Percentiles rank a stretch among this genome's conserved stretches.
Conservation (phyloP, 1,284 basidiomycete species). For the Spongispora temasekensis region DNA sequence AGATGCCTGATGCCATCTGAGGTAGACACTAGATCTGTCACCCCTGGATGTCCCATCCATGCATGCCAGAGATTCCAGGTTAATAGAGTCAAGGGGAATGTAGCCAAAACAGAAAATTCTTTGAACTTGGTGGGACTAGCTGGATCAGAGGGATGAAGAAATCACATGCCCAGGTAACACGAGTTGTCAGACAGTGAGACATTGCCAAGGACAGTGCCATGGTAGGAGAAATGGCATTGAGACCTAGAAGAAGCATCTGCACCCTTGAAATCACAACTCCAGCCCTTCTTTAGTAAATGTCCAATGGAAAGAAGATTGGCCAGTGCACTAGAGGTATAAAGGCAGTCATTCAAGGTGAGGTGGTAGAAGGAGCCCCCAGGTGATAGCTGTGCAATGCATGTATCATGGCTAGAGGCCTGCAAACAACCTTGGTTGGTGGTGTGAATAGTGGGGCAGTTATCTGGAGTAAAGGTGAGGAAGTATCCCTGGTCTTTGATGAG, state of each 20-base stretch:
- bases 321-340: background rate
- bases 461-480: background rate
- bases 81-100: background rate
- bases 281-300: background rate
- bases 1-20: background rate
- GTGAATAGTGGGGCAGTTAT: background rate
- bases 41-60: background rate
- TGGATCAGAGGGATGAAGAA: too few species aligned
- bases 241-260: background rate
- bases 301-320: background rate
- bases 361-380: background rate
- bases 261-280: background rate
- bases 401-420: background rate
- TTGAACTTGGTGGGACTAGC: too few species aligned
- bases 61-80: background rate
- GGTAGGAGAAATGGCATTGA: background rate
- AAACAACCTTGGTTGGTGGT: background rate
- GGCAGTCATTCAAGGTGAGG: background rate
- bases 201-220: background rate
- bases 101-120: background rate
- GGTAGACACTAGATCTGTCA: background rate
- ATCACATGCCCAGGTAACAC: background rate
- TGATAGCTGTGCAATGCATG: background rate
- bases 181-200: background rate
- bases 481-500: background rate